phyloP scores from a whole-genome alignment of 2,329 filamentous ascomycete species.

The Teratosphaeria destructans region DNA sequence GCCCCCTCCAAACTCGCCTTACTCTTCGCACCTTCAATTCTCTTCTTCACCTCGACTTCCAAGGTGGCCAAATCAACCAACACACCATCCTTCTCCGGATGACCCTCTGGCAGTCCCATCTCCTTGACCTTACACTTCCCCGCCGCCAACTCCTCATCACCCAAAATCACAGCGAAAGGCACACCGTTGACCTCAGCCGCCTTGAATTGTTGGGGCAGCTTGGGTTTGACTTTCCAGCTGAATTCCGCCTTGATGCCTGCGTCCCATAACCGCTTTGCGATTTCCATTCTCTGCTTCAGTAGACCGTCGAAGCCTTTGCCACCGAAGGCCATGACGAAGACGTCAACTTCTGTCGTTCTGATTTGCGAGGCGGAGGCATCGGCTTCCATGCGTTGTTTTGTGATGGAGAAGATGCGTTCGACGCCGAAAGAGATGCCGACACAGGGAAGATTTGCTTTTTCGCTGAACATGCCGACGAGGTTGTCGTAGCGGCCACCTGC shows the following conservation, averaged over 20 bases:
- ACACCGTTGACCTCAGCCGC: slow-evolving; percentile 69
- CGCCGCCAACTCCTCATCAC: slow-evolving; percentile 74
- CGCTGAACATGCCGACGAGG: slow-evolving; percentile 86
- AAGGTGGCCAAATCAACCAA: slow-evolving; percentile 56
- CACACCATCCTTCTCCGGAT: slow-evolving; percentile 84
- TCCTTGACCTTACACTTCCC: slow-evolving; percentile 86
- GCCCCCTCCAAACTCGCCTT: slow-evolving; percentile 10
- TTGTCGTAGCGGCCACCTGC: slow-evolving; percentile 89
- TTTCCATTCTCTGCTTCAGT: slow-evolving; percentile 71
- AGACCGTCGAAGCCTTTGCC: slow-evolving; percentile 74
- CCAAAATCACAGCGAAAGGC: slow-evolving; percentile 79
- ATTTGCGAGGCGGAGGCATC: slow-evolving; percentile 44
- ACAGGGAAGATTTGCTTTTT: slow-evolving; percentile 67
- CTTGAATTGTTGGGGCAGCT: slow-evolving; percentile 82
- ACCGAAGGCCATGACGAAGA: slow-evolving; percentile 90
- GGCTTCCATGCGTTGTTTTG: slow-evolving; percentile 62
- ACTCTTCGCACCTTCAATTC: slow-evolving; percentile 25
- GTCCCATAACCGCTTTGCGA: slow-evolving; percentile 70
- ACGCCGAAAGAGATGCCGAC: slow-evolving; percentile 90
- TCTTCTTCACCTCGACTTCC: slow-evolving; percentile 50
- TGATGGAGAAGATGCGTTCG: slow-evolving; percentile 89
- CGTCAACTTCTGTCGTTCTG: slow-evolving; percentile 69
- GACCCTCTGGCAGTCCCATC: slow-evolving; percentile 65
- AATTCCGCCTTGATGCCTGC: slow-evolving; percentile 89
- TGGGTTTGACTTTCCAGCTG: slow-evolving; percentile 81